Evolutionary conservation across 176 grass and related monocot species (phyloP).

Genomic region (Pharus latifolius): DNA sequence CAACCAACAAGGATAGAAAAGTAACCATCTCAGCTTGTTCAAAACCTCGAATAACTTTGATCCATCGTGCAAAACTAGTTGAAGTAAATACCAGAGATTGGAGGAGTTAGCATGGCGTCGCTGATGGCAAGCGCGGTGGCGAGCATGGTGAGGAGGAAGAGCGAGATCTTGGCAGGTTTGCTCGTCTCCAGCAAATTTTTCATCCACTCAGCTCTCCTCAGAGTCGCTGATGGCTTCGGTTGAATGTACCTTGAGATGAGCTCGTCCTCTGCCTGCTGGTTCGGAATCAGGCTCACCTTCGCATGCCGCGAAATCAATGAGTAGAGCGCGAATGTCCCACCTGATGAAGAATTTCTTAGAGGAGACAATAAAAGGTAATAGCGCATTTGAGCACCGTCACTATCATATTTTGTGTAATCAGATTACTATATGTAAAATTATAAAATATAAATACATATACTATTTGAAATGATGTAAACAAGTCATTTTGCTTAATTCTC

Average conservation of each 20-base stretch:
- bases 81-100: constrained; percentile 65
- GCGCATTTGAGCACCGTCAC: too few relatives aligned
- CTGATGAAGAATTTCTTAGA: background rate
- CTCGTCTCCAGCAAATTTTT: constrained; percentile 36
- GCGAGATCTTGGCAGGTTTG: background rate
- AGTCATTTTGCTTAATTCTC: too few relatives aligned
- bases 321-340: constrained; percentile 69
- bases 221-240: background rate
- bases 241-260: constrained; percentile 24
- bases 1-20: too few relatives aligned
- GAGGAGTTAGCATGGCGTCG: constrained; percentile 51
- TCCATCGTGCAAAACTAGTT: too few relatives aligned
- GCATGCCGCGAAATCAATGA: constrained; percentile 59
- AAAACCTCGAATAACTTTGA: too few relatives aligned
- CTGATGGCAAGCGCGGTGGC: constrained; percentile 60
- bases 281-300: constrained; percentile 44
- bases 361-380: too few relatives aligned
- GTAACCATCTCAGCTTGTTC: too few relatives aligned
- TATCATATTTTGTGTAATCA: background rate
- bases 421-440: too few relatives aligned
- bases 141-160: constrained; percentile 56
- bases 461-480: too few relatives aligned
- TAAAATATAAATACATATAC: too few relatives aligned
- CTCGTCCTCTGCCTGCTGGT: constrained; percentile 55
- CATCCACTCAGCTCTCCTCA: constrained; percentile 34